Percentiles rank a stretch among this genome's conserved stretches.
Conservation (phyloP, 73 alveolate species). For the Paramecium bursaria region DNA sequence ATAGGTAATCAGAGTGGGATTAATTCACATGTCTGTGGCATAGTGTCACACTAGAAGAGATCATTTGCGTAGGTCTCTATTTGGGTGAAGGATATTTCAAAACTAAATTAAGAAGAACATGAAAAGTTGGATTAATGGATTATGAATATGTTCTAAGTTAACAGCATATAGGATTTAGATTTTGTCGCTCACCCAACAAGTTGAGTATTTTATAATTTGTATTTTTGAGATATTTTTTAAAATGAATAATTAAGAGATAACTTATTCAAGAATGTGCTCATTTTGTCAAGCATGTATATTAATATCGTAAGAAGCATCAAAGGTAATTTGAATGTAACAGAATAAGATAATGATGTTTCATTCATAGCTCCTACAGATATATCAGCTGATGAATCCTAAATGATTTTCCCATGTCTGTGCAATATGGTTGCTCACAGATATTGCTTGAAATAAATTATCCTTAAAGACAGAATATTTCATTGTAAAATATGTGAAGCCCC, state of each 20-base stretch:
- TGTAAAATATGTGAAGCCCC: constrained; percentile 13
- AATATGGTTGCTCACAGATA: constrained; percentile 21
- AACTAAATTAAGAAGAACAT: background rate
- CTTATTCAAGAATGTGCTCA: too few relatives aligned
- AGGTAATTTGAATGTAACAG: too few relatives aligned
- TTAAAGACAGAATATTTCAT: constrained; percentile 1
- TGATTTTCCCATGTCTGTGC: constrained; percentile 25
- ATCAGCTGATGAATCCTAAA: constrained; percentile 1
- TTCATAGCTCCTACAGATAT: too few relatives aligned
- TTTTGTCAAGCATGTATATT: too few relatives aligned
- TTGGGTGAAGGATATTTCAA: constrained; percentile 32
- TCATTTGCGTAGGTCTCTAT: constrained; percentile 29
- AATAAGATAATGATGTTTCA: too few relatives aligned
- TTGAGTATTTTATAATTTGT: too few relatives aligned
- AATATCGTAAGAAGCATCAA: too few relatives aligned
- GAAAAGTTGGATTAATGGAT: constrained; percentile 25
- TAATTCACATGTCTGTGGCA: constrained; percentile 38
- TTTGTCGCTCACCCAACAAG: constrained; percentile 52
- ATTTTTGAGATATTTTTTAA: too few relatives aligned
- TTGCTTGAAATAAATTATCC: constrained; percentile 6
- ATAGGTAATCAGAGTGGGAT: constrained; percentile 26
- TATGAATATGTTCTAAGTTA: constrained; percentile 5
- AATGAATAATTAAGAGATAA: too few relatives aligned
- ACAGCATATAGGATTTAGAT: constrained; percentile 16
- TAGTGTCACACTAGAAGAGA: background rate